These are phyloP conservation scores for Schizochytrium sp. DNA, from an alignment of 108 stramenopile species.

Conservation along the genomic window DNA sequence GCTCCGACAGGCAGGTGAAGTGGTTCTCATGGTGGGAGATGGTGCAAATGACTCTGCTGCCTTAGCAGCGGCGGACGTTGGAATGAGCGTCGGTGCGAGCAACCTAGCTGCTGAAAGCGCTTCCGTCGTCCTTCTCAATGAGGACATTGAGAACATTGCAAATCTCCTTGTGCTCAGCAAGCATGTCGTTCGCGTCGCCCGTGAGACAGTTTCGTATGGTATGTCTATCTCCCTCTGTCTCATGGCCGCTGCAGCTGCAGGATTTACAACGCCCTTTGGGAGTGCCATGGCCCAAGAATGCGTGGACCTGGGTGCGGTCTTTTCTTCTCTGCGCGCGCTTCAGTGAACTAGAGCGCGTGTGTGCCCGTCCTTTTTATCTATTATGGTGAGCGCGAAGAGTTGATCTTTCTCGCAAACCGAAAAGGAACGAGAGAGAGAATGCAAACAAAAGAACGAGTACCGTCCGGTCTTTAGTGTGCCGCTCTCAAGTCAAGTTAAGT, in stretches of 20 bases:
- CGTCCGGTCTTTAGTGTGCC: too few relatives aligned
- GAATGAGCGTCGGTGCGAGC: background rate
- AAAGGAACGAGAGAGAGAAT: too few relatives aligned
- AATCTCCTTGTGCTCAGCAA: background rate
- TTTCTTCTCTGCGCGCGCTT: background rate
- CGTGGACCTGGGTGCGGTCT: background rate
- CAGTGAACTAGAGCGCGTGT: background rate
- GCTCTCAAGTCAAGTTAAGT: too few relatives aligned
- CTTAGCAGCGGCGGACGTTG: background rate
- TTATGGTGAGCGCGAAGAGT: too few relatives aligned
- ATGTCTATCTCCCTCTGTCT: background rate
- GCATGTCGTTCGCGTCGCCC: background rate
- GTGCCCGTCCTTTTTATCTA: too few relatives aligned
- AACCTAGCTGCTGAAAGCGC: constrained; percentile 7
- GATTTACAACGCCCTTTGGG: background rate
- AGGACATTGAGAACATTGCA: background rate
- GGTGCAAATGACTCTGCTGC: background rate
- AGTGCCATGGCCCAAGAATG: background rate
- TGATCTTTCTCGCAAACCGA: too few relatives aligned
- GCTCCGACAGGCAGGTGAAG: background rate
- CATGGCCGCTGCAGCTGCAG: background rate
- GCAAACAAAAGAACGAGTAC: too few relatives aligned
- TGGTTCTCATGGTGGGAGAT: background rate
- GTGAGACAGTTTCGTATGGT: background rate
- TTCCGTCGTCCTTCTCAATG: background rate